Base-by-base conservation (phyloP, 2,329 filamentous ascomycete species). In the Chaetomium sp. region DNA sequence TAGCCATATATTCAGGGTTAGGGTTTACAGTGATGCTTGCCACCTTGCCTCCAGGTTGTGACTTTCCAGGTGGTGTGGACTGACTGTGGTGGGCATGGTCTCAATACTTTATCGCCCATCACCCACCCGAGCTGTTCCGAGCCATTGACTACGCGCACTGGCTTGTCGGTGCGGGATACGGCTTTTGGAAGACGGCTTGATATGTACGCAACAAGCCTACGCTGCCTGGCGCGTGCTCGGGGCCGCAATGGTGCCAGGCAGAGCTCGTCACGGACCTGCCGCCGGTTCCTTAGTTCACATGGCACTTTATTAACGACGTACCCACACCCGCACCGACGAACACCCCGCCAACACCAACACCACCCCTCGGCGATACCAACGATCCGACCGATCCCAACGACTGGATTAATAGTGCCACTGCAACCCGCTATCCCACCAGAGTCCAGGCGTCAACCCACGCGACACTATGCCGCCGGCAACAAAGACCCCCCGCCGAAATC, bases 191-290 rank as follows among this genome's bases (percentile, higher is more conserved):
- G 49, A 9, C 53, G 65, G 25, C 49, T 64, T 45, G 66, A 42
- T 45, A 71, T 72, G 69, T 70, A 69, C 56, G 35, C 63, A 54
- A 65, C 65, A 59, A 63, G 68, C 55, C 60, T 62, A 63, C 69
- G 67, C 57, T 65, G 66, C 45, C n/a, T 68, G 33, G 67, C 65
- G 60, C 66, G 64, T 16, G 27, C 42, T 38, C 50, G 27, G 51
- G 60, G 59, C 59, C 42, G 62, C 23, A 53, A 60, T 21, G 57
- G 38, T 19, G 47, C 45, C 57, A 33, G 50, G 23, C 33, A 51
- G 7, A 54, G 49, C 35, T 31, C 42, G 25, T 55, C 33, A 23
- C 56, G 12, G 31, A 8, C 25, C 53, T 47, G 10, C 31, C 33
- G 16, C 31, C 38, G 38, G 6, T 54, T 53, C 42, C 45, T 56